These are phyloP conservation scores for Tolypocladium ophioglossoides DNA, from an alignment of 2,329 filamentous ascomycete genomes.

Conservation along the genomic window DNA sequence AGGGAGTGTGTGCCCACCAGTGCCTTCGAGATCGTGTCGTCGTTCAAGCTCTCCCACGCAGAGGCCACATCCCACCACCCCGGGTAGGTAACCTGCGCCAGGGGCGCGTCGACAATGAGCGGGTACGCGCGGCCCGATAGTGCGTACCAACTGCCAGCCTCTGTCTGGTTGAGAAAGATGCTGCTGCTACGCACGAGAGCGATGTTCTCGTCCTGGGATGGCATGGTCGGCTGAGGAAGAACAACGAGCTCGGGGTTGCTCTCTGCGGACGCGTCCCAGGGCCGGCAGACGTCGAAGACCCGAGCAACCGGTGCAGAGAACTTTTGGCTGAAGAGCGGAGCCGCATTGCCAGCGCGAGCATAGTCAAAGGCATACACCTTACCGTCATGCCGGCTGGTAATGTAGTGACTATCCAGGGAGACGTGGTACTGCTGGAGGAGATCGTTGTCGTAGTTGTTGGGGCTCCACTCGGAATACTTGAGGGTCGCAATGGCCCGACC, in stretches of 20 bases:
- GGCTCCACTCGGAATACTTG: constrained; percentile 88
- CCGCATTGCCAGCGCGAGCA: constrained; percentile 37
- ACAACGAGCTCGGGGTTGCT: constrained; percentile 69
- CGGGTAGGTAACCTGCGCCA: constrained; percentile 31
- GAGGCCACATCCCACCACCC: constrained; percentile 37
- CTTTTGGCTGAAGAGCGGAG: constrained; percentile 54
- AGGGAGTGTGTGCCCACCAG: constrained; percentile 65
- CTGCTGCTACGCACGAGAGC: constrained; percentile 46
- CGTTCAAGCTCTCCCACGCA: constrained; percentile 26
- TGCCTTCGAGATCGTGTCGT: constrained; percentile 44
- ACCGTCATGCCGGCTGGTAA: constrained; percentile 80
- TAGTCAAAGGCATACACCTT: constrained; percentile 72
- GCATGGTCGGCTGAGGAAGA: constrained; percentile 73
- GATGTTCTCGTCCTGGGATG: constrained; percentile 36
- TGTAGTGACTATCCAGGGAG: constrained; percentile 79
- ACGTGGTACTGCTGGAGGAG: constrained; percentile 70
- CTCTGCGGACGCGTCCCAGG: constrained; percentile 49
- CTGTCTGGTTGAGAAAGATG: constrained; percentile 81
- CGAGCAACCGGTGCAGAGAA: constrained; percentile 71
- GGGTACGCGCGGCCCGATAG: constrained; percentile 82
- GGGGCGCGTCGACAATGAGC: constrained; percentile 60
- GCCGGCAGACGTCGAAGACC: constrained; percentile 80
- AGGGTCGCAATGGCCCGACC: constrained; percentile 76
- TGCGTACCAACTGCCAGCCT: constrained; percentile 85
- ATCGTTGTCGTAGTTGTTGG: constrained; percentile 84